Evolutionary conservation across 2,329 filamentous ascomycete species (phyloP).

Genomic region (Aspergillus quadricinctus): DNA sequence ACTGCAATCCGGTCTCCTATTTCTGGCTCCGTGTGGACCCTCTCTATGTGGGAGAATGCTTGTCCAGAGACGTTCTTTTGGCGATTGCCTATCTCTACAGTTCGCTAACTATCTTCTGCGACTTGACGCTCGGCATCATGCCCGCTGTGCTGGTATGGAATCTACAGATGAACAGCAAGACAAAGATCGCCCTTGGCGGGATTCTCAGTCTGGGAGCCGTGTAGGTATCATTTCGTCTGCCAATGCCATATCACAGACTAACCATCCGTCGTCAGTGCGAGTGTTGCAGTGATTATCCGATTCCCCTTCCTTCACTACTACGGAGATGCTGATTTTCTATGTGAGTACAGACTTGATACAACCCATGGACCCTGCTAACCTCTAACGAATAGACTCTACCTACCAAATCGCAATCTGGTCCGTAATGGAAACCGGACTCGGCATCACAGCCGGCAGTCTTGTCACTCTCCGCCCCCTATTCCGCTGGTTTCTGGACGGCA

Average conservation of each 20-base stretch:
- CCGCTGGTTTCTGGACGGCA: conserved; percentile 11
- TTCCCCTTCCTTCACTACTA: conserved; percentile 16
- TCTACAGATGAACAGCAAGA: conserved; percentile 50
- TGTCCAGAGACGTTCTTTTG: conserved; percentile 44
- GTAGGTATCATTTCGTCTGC: conserved; percentile 28
- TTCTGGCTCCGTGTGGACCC: conserved; percentile 43
- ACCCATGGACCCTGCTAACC: neutral
- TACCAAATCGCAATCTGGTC: conserved; percentile 41
- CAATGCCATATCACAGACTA: neutral
- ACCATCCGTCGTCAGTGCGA: conserved; percentile 11
- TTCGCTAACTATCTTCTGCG: conserved; percentile 34
- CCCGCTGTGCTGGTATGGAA: conserved; percentile 52
- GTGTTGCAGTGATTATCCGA: conserved; percentile 23
- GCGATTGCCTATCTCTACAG: conserved; percentile 51
- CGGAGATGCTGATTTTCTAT: conserved; percentile 20
- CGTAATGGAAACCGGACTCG: conserved; percentile 28
- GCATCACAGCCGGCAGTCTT: conserved; percentile 35
- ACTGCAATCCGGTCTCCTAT: conserved; percentile 47
- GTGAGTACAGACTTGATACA: conserved; percentile 8
- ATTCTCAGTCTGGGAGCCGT: conserved; percentile 51
- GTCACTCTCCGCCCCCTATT: conserved; percentile 44
- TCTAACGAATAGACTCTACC: conserved; percentile 35
- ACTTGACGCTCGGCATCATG: conserved; percentile 50
- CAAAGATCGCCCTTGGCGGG: conserved; percentile 48
- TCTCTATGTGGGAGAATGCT: conserved; percentile 36